Base-by-base conservation (phyloP, 805 yeast species). In the Clavispora phyllophila region DNA sequence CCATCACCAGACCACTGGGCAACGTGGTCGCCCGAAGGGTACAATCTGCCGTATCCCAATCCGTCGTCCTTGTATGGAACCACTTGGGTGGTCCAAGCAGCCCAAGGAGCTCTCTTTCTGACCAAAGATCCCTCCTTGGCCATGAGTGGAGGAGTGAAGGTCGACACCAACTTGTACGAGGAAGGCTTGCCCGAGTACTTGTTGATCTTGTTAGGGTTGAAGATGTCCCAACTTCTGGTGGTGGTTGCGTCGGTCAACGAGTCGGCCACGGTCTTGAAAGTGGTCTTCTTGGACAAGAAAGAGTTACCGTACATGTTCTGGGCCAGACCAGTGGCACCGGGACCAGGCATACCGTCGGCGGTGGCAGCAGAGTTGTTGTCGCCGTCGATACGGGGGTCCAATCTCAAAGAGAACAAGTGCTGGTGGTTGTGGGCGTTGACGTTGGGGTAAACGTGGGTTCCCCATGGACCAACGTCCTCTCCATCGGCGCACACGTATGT, bases 391-490 rank as follows among this genome's bases (percentile, higher is more conserved):
- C 88, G 77, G 52, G 95, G 91, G 60, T 86, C 86, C 51, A 85
- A 61, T 72, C 95, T 77, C 52, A 85, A 71, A 15, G 87, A 76
- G 64, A 85, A 85, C 68, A 85, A 66, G 68, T 85, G 93, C 73
- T 86, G 95, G 67, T 85, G 95, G 65, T 85, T 84, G 68, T 85
- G 91, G 33, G 95, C 95, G 57, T 83, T 83, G 43, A 82, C 87
- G 51, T 78, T 76, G 45, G 93, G 93, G 62, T 84, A 84, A 41
- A 85, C 91, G 54, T 73, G 72, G 25, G 91, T 82, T 45, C 91
- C 95, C 83, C 85, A 85, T 54, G 87, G 87, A 18, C 82, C 84
- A 50, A 76, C 59, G 35, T 73, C 78, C 63, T 84, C 93, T 53
- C 72, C 82, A 45, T 79, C 82, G 44, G 70, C 79, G 49, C 82